Evolutionary conservation across 192 early-diverging fungal species (phyloP), one percentile per base, ranked within the genome.

Genomic region (Coemansia sp.): DNA sequence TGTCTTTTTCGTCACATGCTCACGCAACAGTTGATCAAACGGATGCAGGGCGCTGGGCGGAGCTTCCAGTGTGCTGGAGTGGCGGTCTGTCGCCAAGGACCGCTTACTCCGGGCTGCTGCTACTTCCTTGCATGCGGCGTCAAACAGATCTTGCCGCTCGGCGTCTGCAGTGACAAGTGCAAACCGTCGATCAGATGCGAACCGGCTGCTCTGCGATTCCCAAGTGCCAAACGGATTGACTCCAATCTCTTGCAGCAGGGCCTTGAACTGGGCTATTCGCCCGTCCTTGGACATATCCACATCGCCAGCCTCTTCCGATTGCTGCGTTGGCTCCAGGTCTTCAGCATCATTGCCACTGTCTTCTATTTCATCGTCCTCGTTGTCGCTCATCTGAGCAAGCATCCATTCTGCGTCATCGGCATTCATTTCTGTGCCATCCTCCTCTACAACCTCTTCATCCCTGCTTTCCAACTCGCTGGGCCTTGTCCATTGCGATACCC

Each of bases 391-490:
- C 43, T 77, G 66, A 23, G 59, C 51, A 22, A 77, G 46, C 74
- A 77, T 77, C 74, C 74, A 77, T 35, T 77, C 74, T 2, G 67
- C 74, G 23, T 77, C 74, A 15, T 77, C 74, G 0, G 26, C 63
- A 27, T 58, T 58, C 62, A 70, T 60, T 32, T 77, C 74, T 0
- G 63, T 66, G 5, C 66, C 66, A 14, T 21, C 56, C 2, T 17
- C 31, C 3, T 40, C 33, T 10, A 8, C 45, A 7, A 33, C 32
- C 0, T 42, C 35, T 29, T 58, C 48, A 5, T 14, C 41, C 3
- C 29, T 19, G 0, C 49, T 32, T 5, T 41, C 50, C 0, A 65
- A 5, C 33, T 65, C 58, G 2, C 2, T 1, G 3, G 74, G 74
- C 14, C 41, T 35, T 4, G 55, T 43, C 74, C 74, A 77, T 6